Base-by-base conservation (phyloP, 2,329 filamentous ascomycete genomes). In the Elsinoe arachidis region DNA sequence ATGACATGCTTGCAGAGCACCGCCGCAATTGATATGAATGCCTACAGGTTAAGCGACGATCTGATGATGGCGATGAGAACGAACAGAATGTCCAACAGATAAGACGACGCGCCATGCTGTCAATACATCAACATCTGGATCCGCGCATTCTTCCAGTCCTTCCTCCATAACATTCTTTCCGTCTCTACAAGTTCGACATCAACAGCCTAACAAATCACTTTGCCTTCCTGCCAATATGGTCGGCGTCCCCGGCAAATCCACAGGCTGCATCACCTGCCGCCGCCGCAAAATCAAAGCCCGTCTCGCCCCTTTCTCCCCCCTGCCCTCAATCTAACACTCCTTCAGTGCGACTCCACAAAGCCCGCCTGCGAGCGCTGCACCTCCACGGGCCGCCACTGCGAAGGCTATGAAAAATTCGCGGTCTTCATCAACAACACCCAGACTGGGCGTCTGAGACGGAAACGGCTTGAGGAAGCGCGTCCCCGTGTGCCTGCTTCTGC, bases 191-290 rank as follows among this genome's bases (percentile, higher is more conserved):
- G 5, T 7, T 30, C 26, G 9, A 30, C 26, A 30, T 5, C 7
- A 30, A 2, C 26, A 2, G 26, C 4, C 26, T 2, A 5, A 4
- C 26, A 30, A 5, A 5, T 9, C 3, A 30, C n/a, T n/a, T n/a
- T n/a, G n/a, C n/a, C n/a, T n/a, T 5, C 26, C 9, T 6, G 9
- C 4, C 26, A 30, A 7, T 7, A 83, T 83, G 81, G 81, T 83
- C 62, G 81, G 81, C 55, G 81, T 84, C 58, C 76, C 80, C 37
- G 81, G 81, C 54, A 84, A 83, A 68, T 84, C 80, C 67, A 83
- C 83, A 68, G 81, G 81, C 37, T 84, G 81, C 69, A 81, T 83
- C 68, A 84, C 81, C 23, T 84, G 82, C 66, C 74, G 81, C 51
- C 71, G 74, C 26, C 73, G 56, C 21, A 58, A 58, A 26, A 39